Base-by-base conservation (phyloP, 2,329 filamentous ascomycete species). In the Aspergillus aculeatinus region DNA sequence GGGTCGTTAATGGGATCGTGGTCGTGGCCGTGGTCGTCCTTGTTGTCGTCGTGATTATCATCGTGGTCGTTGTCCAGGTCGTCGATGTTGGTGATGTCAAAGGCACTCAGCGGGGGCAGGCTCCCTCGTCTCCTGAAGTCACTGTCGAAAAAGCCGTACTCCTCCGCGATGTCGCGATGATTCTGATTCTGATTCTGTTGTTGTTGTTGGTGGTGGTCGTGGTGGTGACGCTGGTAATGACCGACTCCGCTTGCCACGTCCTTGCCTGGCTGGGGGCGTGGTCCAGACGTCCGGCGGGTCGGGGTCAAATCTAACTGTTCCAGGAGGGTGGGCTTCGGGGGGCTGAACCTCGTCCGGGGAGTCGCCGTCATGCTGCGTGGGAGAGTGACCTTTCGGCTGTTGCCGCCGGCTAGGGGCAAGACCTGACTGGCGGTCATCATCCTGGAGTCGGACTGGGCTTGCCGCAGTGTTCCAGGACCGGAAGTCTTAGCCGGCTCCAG, bases 331-430 rank as follows among this genome's bases (percentile, higher is more conserved):
- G 74, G 74, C 52, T 76, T 76, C 7, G 74, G 74, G 4, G 74
- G 75, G 51, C 75, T 77, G 55, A 77, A 77, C 39, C 75, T 70
- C 33, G 72, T 76, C 56, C 73, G 70, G 9, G 75, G 74, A 1
- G 74, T 77, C 35, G 68, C 67, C 5, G 70, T 73, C 60, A 71
- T 70, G 55, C 65, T 76, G 39, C 68, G 74, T 19, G 74, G 69
- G 12, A 76, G 69, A 21, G 67, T 68, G 33, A 75, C 68, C 63
- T 72, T 74, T 57, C 71, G 70, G 49, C 63, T 65, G 48, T 63
- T 61, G 21, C 65, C 61, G 23, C 65, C 61, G 29, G 71, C 67
- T 48, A 71, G 60, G 60, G 65, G 12, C 29, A 47, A 23, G n/a
- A 48, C 65, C 53, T 68, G 68, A 25, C 65, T 68, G 21, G 70